A percentile compares a stretch with the other conserved stretches of the same genome.
phyloP scores from a whole-genome alignment of 192 early-diverging fungal genomes.

The Mortierella claussenii region DNA sequence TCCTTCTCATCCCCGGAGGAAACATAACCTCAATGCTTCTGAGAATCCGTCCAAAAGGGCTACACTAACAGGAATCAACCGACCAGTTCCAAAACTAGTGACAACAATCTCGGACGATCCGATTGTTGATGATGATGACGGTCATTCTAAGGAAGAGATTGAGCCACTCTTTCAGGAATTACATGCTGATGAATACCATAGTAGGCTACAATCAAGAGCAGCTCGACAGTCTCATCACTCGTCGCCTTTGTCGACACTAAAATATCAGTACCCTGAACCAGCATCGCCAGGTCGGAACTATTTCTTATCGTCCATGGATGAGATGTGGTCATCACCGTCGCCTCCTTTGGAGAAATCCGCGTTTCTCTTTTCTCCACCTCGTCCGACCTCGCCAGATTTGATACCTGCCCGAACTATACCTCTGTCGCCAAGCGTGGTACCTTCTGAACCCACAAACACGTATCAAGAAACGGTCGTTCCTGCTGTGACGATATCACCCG shows the following conservation, averaged over 20 bases:
- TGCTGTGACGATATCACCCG: background rate
- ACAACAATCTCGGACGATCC: conserved; percentile 9
- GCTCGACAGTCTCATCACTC: too few species aligned
- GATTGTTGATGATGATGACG: conserved; percentile 34
- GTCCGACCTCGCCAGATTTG: conserved; percentile 24
- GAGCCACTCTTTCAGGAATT: background rate
- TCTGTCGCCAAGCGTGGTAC: too few species aligned
- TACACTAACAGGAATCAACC: background rate
- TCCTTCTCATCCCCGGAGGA: background rate
- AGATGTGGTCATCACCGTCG: conserved; percentile 48
- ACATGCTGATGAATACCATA: too few species aligned
- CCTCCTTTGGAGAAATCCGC: conserved; percentile 17
- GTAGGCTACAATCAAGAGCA: too few species aligned
- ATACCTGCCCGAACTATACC: background rate
- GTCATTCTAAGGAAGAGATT: background rate
- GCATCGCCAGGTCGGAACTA: conserved; percentile 20
- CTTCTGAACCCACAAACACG: too few species aligned
- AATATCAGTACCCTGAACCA: conserved; percentile 15
- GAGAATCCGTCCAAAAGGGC: background rate
- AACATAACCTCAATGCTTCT: background rate
- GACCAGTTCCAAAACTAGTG: background rate
- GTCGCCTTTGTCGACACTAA: background rate
- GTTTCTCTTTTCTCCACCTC: conserved; percentile 28
- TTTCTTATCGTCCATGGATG: conserved; percentile 29
- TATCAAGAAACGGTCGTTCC: too few species aligned